Evolutionary conservation across 2,329 filamentous ascomycete genomes (phyloP), one percentile per base, ranked within the genome.

Genomic region (Alternaria metachromatica): DNA sequence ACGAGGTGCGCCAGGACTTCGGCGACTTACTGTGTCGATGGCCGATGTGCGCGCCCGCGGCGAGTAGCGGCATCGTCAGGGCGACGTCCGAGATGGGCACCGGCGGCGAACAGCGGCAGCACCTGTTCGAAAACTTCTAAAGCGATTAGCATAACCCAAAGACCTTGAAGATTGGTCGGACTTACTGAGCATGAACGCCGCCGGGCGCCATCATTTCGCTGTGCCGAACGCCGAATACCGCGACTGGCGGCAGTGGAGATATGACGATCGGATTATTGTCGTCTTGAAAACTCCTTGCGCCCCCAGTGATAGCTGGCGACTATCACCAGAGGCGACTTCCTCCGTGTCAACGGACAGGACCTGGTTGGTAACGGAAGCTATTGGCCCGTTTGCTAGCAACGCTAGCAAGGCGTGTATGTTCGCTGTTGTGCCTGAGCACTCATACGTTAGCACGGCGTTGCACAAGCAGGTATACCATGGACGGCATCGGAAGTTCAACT

Each of bases 21-120:
- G 37, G 15, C 37, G 37, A 41, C 37, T 18, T 41, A 41, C 37
- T 25, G 41, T 66, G 55, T 11, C 20, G 55, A 12, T 58, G 41
- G 11, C 20, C 55, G 20, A 53, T 18, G n/a, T 43, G 28, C 13
- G 43, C 53, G 23, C 54, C 58, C 6, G 44, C 26, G 9, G 55
- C 54, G 11, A 65, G 37, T n/a, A 68, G 43, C 5, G 43, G 59
- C 12, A 68, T 21, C 13, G 30, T 11, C 13, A 62, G 11, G 7
- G 50, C 11, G 30, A 37, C 30, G 13, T 37, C 30, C 30, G 3
- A 37, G 13, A 37, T 37, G 30, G 30, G 30, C 30, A 37, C 30
- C 30, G 30, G 30, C 30, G 30, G 30, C 30, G 30, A 37, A 37
- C 30, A 37, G 30, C 13, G 7, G 7, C 30, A 37, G 30, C 30